phyloP scores from a whole-genome alignment of 2,329 filamentous ascomycete species.

The Fusarium poae region DNA sequence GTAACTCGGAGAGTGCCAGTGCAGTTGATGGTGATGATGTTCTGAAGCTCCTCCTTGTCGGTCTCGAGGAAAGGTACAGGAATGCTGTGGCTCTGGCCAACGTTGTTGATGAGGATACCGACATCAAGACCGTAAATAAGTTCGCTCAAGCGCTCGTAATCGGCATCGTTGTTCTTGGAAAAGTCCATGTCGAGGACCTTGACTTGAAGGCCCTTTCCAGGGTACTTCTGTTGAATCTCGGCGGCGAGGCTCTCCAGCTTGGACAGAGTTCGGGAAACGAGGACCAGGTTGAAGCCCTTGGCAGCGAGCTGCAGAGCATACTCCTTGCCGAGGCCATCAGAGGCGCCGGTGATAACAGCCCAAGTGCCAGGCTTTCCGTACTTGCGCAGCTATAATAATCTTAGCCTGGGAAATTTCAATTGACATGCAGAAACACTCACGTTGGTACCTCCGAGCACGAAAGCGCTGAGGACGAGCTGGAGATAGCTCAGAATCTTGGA shows the following conservation, averaged over 20 bases:
- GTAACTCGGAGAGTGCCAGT: slow-evolving; percentile 90
- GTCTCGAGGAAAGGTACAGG: slow-evolving; percentile 91
- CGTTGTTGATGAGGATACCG: slow-evolving; percentile 94
- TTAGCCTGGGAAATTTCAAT: neutral
- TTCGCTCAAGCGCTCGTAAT: slow-evolving; percentile 80
- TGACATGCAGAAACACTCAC: slow-evolving; percentile 57
- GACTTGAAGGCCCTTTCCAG: slow-evolving; percentile 71
- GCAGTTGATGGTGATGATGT: slow-evolving; percentile 97
- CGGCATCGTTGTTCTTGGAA: slow-evolving; percentile 78
- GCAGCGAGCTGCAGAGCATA: slow-evolving; percentile 90
- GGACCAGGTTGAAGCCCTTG: slow-evolving; percentile 93
- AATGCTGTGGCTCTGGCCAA: slow-evolving; percentile 93
- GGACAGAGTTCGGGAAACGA: slow-evolving; percentile 93
- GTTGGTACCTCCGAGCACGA: slow-evolving; percentile 74
- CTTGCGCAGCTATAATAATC: slow-evolving; percentile 76
- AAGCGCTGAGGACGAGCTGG: slow-evolving; percentile 74
- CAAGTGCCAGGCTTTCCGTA: slow-evolving; percentile 94
- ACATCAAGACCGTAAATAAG: slow-evolving; percentile 81
- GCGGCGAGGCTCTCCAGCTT: slow-evolving; percentile 84
- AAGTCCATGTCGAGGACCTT: slow-evolving; percentile 95
- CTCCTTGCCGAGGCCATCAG: slow-evolving; percentile 96
- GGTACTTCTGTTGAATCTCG: slow-evolving; percentile 80
- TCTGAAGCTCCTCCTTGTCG: slow-evolving; percentile 80
- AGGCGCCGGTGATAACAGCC: slow-evolving; percentile 95
- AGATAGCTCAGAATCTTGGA: slow-evolving; percentile 70